Evolutionary conservation across 176 grass and related monocot genomes (phyloP).

Genomic region (Hordeum marinum): DNA sequence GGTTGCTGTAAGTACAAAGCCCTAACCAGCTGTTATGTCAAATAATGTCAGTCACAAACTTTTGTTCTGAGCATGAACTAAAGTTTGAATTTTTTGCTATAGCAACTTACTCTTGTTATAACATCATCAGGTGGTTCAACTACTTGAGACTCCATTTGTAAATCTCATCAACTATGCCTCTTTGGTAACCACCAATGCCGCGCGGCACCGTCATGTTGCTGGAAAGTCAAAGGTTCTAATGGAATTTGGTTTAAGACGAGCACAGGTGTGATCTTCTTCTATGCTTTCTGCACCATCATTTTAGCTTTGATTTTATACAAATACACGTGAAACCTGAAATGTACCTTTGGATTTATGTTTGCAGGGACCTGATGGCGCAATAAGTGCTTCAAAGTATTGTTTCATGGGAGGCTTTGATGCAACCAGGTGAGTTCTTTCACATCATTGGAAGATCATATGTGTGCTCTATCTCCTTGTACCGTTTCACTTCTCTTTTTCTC

Average conservation of each 20-base stretch:
- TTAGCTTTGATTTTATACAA: background rate
- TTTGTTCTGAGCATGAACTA: background rate
- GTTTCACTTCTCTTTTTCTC: background rate
- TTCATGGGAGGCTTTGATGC: conserved; percentile 98
- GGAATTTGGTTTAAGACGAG: conserved; percentile 98
- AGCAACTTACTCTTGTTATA: conserved; percentile 18
- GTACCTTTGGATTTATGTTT: conserved; percentile 25
- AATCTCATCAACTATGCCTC: conserved; percentile 99
- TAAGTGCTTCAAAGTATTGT: conserved; percentile 98
- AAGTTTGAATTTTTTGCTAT: conserved; percentile 7
- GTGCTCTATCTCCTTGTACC: background rate
- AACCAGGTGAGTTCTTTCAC: conserved; percentile 64
- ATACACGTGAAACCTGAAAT: conserved; percentile 10
- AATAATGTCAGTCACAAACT: background rate
- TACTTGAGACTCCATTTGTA: conserved; percentile 96
- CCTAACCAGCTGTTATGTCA: conserved; percentile 11
- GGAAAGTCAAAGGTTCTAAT: conserved; percentile 86
- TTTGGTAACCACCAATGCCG: conserved; percentile 97
- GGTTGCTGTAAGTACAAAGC: conserved; percentile 75
- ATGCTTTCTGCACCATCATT: background rate
- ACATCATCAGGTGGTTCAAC: conserved; percentile 73
- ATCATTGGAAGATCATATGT: background rate
- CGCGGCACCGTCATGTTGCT: conserved; percentile 78
- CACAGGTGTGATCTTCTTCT: conserved; percentile 59
- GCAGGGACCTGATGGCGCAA: conserved; percentile 96